Evolutionary conservation across 257 asterid species (phyloP).

Genomic region (Jacaranda mimosifolia): DNA sequence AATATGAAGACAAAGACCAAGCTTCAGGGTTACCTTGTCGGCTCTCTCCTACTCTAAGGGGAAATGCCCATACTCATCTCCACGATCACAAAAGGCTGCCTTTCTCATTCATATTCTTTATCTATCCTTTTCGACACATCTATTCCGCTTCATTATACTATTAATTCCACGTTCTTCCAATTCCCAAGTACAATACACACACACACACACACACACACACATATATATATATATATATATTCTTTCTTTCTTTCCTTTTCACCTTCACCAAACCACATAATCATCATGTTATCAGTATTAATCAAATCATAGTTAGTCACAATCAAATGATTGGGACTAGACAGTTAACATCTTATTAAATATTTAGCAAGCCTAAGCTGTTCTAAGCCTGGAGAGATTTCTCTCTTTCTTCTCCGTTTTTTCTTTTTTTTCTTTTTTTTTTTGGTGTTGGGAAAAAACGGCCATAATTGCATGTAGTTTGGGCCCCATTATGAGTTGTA

Average conservation of each 20-base stretch:
- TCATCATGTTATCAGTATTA: conserved; percentile 33
- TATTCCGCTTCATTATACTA: neutral
- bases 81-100: conserved; percentile 57
- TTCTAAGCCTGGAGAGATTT: conserved; percentile 20
- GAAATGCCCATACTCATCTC: conserved; percentile 48
- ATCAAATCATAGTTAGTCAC: conserved; percentile 41
- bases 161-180: conserved; percentile 60
- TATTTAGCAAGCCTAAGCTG: conserved; percentile 33
- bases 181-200: conserved; percentile 16
- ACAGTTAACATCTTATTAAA: conserved; percentile 42
- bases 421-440: neutral
- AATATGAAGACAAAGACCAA: conserved; percentile 45
- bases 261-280: conserved; percentile 38
- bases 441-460: neutral
- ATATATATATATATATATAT: too few relatives aligned
- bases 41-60: conserved; percentile 31
- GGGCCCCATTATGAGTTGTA: conserved; percentile 58
- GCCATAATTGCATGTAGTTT: conserved; percentile 50
- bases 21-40: conserved; percentile 53
- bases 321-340: conserved; percentile 48
- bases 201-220: too few relatives aligned
- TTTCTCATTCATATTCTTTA: conserved; percentile 34
- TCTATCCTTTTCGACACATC: neutral
- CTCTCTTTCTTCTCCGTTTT: neutral
- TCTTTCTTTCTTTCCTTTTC: neutral